Base-by-base conservation (phyloP, 495 filamentous ascomycete genomes). In the Aspergillus panamensis region DNA sequence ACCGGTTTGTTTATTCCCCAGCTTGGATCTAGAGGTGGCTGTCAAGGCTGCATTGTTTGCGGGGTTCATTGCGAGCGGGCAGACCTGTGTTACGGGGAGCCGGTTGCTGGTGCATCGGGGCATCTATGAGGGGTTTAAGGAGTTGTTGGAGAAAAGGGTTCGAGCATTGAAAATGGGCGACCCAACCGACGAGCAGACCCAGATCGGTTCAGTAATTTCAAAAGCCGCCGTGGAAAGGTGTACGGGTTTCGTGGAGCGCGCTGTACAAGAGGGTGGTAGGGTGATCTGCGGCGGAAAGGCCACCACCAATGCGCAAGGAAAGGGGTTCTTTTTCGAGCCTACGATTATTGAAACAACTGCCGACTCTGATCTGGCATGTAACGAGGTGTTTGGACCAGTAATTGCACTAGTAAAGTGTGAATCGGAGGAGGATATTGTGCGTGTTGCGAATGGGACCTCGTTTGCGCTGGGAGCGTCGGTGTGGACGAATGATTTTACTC, bases 51-150 rank as follows among this genome's bases (percentile, higher is more conserved):
- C 84, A 16, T 72, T 78, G 6, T 84, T 84, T 51, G 82, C 78
- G n/a, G 77, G 80, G 17, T 84, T 80, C 48, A 76, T 84, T 16
- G 81, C 81, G 0, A 83, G 79, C 58, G 84, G 84, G 1, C 83
- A 87, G 69, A 85, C 82, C 0, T 86, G 84, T 57, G 78, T 86
- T 13, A 82, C 83, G 2, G 82, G 81, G 14, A 86, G 81, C 43
- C 72, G 84, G 32, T 74, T 87, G 39, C 69, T 85, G 32, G 80
- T 84, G 32, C 74, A 85, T 39, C 65, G 71, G 32, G 73, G 66
- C 0, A 70, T 84, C 10, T 69, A 79, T 45, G 62, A 73, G 3
- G 56, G 63, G 21, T 72, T 84, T 39, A 50, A 70, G 25, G 66
- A 60, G 13, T 21, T 69, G 40, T 48, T 78, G 17, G 71, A 64